These are phyloP conservation scores for Colletotrichum brevisporum DNA, from an alignment of 2,329 filamentous ascomycete species.

Conservation along the genomic window DNA sequence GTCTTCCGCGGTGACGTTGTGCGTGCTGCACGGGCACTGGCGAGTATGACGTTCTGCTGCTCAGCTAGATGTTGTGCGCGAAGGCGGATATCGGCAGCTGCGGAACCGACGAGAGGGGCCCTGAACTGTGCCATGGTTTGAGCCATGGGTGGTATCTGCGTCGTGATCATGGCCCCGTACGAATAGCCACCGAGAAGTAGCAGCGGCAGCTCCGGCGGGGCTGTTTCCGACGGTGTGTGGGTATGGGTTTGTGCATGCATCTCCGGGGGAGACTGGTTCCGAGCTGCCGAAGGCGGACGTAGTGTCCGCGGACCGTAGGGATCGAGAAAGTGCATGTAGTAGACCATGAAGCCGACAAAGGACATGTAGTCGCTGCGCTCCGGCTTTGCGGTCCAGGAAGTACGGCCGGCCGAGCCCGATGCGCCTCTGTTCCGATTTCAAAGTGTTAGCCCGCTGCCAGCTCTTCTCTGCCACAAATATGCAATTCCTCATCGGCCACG, in stretches of 20 bases:
- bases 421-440: constrained; percentile 74
- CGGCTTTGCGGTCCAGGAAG: constrained; percentile 88
- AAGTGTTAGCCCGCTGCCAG: constrained; percentile 10
- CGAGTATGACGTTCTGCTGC: constrained; percentile 68
- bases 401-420: constrained; percentile 79
- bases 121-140: constrained; percentile 73
- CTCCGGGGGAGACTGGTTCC: constrained; percentile 25
- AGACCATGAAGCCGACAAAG: constrained; percentile 82
- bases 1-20: constrained; percentile 44
- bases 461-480: background rate
- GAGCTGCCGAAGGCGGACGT: constrained; percentile 8
- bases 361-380: constrained; percentile 88
- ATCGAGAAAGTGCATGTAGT: constrained; percentile 77
- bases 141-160: constrained; percentile 75
- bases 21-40: constrained; percentile 51
- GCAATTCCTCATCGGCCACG: background rate
- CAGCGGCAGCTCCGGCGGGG: constrained; percentile 46
- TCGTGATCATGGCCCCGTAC: constrained; percentile 88
- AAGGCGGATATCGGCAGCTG: constrained; percentile 77
- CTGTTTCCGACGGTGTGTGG: constrained; percentile 3
- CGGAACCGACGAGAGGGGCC: constrained; percentile 65
- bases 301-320: constrained; percentile 47
- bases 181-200: constrained; percentile 86
- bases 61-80: constrained; percentile 78
- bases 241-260: background rate